Conservation (phyloP, 2,329 filamentous ascomycete species). For the Cladosporium sp. region DNA sequence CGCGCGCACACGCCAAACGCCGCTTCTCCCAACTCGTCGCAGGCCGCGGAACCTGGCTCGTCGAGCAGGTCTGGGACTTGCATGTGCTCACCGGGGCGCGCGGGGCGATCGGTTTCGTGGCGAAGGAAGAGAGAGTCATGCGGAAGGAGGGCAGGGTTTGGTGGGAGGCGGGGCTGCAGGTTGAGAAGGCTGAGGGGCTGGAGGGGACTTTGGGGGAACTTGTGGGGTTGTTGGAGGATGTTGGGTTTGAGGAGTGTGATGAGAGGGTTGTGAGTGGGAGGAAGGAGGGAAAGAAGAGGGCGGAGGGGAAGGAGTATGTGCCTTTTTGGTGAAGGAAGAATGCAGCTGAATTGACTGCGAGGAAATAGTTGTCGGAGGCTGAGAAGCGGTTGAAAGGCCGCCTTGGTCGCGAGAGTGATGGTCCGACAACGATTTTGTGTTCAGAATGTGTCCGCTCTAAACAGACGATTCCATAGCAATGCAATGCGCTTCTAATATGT, state of each 20-base stretch:
- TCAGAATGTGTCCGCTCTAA: no score
- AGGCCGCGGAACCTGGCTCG: not conserved
- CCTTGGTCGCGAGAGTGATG: no score
- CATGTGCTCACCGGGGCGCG: not conserved
- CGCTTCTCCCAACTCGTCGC: conserved; percentile 8
- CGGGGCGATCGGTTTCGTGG: not conserved
- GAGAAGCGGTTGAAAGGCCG: no score
- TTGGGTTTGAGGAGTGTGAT: not conserved
- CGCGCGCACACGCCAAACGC: conserved; percentile 16
- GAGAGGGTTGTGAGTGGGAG: not conserved
- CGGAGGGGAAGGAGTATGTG: not conserved
- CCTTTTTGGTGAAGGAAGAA: not conserved
- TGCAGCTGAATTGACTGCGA: no score
- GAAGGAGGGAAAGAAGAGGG: not conserved
- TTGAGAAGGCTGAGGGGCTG: not conserved
- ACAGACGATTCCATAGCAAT: no score
- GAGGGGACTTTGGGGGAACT: not conserved
- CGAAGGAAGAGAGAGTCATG: conserved; percentile 1
- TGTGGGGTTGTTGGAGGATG: conserved; percentile 1
- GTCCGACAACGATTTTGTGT: no score
- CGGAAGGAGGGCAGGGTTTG: conserved; percentile 13
- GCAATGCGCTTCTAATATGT: no score
- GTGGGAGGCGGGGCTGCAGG: conserved; percentile 18
- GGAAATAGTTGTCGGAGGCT: no score
- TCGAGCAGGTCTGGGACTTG: conserved; percentile 4